A percentile compares a stretch with the other conserved stretches of the same genome.
phyloP scores from a whole-genome alignment of 352 stramenopile species.

The Phytophthora pinifolia region DNA sequence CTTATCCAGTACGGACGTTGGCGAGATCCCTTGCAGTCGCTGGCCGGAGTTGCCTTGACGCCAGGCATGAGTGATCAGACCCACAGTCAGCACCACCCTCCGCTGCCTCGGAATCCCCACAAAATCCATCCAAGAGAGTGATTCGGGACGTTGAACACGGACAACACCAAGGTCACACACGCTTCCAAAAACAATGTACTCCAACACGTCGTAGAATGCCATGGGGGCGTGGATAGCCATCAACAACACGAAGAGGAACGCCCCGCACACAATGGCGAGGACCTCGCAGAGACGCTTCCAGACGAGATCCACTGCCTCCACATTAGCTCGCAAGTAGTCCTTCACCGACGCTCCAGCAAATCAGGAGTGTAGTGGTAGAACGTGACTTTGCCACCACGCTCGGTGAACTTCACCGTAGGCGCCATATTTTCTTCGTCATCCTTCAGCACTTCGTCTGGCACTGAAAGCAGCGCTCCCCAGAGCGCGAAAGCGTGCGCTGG shows the following conservation, averaged over 20 bases:
- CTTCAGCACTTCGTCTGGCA: background rate
- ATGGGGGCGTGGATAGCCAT: background rate
- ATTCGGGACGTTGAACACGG: background rate
- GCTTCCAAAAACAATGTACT: background rate
- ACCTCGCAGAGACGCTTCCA: background rate
- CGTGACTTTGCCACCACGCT: background rate
- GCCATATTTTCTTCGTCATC: background rate
- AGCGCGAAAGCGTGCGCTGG: background rate
- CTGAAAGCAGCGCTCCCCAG: background rate
- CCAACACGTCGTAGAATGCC: background rate
- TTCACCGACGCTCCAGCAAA: background rate
- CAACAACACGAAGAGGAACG: background rate
- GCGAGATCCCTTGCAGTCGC: too few species aligned
- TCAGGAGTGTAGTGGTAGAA: background rate
- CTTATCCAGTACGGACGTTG: too few species aligned
- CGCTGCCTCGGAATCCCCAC: too few species aligned
- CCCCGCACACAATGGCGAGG: background rate
- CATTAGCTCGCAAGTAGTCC: background rate
- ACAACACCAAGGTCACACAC: background rate
- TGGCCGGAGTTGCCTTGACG: too few species aligned
- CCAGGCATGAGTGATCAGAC: too few species aligned
- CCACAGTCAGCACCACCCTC: too few species aligned
- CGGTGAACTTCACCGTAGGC: background rate
- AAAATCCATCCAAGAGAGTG: too few species aligned
- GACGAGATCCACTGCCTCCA: background rate